These are phyloP conservation scores for Ophiosphaerella narmari DNA, from an alignment of 2,329 filamentous ascomycete genomes.

Conservation along the genomic window DNA sequence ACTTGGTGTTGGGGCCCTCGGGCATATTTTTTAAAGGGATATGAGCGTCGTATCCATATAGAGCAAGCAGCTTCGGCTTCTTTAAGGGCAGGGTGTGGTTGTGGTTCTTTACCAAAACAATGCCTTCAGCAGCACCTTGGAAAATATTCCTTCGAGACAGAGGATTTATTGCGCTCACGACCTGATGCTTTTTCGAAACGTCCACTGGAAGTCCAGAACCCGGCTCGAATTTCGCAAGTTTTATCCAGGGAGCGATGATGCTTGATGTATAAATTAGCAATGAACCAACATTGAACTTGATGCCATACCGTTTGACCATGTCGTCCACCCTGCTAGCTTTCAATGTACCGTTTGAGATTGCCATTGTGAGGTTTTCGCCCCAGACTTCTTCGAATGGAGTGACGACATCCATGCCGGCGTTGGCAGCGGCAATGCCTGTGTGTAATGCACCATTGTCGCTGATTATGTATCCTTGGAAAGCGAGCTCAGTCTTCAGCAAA, in stretches of 20 bases:
- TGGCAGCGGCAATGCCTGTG: constrained; percentile 46
- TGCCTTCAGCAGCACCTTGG: constrained; percentile 2
- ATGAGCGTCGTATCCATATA: too few relatives aligned
- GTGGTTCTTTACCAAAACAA: constrained; percentile 16
- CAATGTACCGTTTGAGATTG: constrained; percentile 65
- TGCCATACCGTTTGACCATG: constrained; percentile 53
- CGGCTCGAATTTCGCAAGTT: too few relatives aligned
- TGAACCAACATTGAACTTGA: too few relatives aligned
- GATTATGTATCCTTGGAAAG: constrained; percentile 48
- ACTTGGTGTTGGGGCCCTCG: too few relatives aligned
- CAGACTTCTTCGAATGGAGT: constrained; percentile 43
- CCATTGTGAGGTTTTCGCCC: constrained; percentile 42
- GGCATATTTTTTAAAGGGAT: too few relatives aligned
- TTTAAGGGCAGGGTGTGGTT: constrained; percentile 4
- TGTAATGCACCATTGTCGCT: constrained; percentile 48
- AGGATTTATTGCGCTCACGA: too few relatives aligned
- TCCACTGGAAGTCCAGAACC: too few relatives aligned
- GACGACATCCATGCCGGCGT: constrained; percentile 47
- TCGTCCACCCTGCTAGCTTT: constrained; percentile 61
- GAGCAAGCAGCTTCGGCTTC: background rate
- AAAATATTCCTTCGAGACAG: background rate
- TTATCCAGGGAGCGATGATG: too few relatives aligned
- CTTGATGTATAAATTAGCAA: too few relatives aligned
- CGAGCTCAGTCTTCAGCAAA: constrained; percentile 54
- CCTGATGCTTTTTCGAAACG: too few relatives aligned